A percentile compares a stretch with the other conserved stretches of the same genome.
Conservation (phyloP, 192 early-diverging fungal species). For the Coemansia sp. region DNA sequence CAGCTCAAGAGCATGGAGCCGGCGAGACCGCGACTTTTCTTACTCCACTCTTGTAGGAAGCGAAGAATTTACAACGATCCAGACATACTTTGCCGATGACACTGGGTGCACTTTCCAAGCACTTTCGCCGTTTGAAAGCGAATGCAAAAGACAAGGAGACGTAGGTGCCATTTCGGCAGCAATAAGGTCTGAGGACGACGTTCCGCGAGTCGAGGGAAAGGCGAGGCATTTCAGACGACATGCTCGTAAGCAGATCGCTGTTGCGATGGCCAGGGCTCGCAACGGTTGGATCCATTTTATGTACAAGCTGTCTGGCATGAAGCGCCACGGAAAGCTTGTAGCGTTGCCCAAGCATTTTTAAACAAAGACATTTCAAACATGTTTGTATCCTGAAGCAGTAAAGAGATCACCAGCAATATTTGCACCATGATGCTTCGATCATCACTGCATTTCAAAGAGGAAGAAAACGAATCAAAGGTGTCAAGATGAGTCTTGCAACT, state of each 20-base stretch:
- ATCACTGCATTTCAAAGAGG: no score
- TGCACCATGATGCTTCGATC: no score
- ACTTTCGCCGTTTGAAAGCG: constrained; percentile 2
- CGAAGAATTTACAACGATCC: constrained; percentile 5
- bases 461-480: no score
- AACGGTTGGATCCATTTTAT: constrained; percentile 20
- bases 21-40: constrained; percentile 14
- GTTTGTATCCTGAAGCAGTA: no score
- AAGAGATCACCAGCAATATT: no score
- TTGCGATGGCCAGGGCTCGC: constrained; percentile 8
- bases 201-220: constrained; percentile 7
- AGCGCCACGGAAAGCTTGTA: background rate
- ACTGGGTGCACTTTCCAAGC: constrained; percentile 6
- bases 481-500: background rate
- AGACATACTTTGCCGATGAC: constrained; percentile 22
- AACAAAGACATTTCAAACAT: no score
- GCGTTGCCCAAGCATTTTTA: background rate
- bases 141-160: background rate
- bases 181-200: background rate
- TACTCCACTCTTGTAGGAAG: constrained; percentile 17
- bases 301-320: constrained; percentile 4
- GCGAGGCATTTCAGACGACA: constrained; percentile 17
- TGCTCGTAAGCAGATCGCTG: constrained; percentile 12
- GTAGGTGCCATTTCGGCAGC: background rate
- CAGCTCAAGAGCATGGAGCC: constrained; percentile 7